Evolutionary conservation across 495 filamentous ascomycete genomes (phyloP), one percentile per base, ranked within the genome.

Genomic region (Penicillium diatomitis): DNA sequence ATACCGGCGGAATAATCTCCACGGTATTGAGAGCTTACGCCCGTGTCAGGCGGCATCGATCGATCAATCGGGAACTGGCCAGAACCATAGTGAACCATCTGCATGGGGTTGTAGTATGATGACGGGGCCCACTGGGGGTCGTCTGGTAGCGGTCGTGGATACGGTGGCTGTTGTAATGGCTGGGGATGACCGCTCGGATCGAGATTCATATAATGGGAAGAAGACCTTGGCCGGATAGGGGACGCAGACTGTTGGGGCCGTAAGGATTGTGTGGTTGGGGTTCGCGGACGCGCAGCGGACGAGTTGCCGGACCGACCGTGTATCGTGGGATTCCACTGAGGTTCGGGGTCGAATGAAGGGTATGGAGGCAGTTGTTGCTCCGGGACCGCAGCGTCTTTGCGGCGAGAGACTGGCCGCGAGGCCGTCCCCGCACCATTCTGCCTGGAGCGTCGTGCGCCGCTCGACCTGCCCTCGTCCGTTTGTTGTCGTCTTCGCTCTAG

Each of bases 401-500:
- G 53, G 38, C 58, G 58, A 47, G 51, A 49, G 2, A 50, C 42
- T n/a, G 60, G 57, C n/a, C 57, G 52, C 4, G 47, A 44, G 8
- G 27, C 53, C 32, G 47, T 27, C 28, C 51, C 27, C 32, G 35
- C 50, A 3, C 44, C 37, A 9, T 44, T 31, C 38, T 54, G 50
- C 34, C 52, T 52, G 28, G 36, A 37, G 38, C 63, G 61, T 8
- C 41, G 31, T 7, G 41, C 32, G 31, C 50, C 46, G 31, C 56
- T 27, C 38, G 50, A 57, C 11, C 54, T 60, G 46, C 37, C 42
- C 41, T 69, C 66, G 38, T 71, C 68, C 20, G 70, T 72, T 50
- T 80, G 71, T 57, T 78, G 66, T 46, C 82, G 76, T 62, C 80
- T 79, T 41, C 85, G 78, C 61, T 90, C 83, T 42, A 90, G 67